Percentiles rank a stretch among this genome's conserved stretches.
Evolutionary conservation across 2,329 filamentous ascomycete species (phyloP).

Genomic region (Cladosporium sp.): DNA sequence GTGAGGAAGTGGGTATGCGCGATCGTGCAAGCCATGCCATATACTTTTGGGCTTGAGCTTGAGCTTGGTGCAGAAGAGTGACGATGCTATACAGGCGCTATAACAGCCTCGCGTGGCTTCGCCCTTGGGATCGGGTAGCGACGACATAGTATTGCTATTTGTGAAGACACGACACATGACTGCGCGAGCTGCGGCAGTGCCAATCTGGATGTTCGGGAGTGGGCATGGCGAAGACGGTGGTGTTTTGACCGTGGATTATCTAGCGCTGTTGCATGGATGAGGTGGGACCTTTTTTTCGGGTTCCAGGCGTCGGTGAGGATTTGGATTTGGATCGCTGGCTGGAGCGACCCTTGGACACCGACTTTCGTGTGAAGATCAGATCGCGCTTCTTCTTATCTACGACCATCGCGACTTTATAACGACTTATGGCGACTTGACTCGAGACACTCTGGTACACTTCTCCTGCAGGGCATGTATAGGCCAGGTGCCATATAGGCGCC

Average conservation of each 20-base stretch:
- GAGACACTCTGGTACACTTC: background rate
- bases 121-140: conserved; percentile 4
- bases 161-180: background rate
- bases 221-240: background rate
- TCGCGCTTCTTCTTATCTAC: background rate
- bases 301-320: conserved; percentile 8
- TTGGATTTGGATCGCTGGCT: background rate
- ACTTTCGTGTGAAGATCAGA: conserved; percentile 1
- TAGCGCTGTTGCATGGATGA: conserved; percentile 7
- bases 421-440: background rate
- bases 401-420: background rate
- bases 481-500: conserved; percentile 1
- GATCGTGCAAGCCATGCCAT: conserved; percentile 1
- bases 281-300: background rate
- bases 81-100: conserved; percentile 3
- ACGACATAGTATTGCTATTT: conserved; percentile 1
- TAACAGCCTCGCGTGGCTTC: background rate
- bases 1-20: background rate
- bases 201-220: conserved; percentile 4
- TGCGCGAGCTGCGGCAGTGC: background rate
- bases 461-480: background rate
- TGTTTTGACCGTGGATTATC: background rate
- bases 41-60: background rate
- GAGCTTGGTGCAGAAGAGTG: conserved; percentile 6
- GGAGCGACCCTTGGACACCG: background rate